These are phyloP conservation scores for Emergomyces africanus DNA, from an alignment of 2,329 filamentous ascomycete genomes.

Conservation along the genomic window DNA sequence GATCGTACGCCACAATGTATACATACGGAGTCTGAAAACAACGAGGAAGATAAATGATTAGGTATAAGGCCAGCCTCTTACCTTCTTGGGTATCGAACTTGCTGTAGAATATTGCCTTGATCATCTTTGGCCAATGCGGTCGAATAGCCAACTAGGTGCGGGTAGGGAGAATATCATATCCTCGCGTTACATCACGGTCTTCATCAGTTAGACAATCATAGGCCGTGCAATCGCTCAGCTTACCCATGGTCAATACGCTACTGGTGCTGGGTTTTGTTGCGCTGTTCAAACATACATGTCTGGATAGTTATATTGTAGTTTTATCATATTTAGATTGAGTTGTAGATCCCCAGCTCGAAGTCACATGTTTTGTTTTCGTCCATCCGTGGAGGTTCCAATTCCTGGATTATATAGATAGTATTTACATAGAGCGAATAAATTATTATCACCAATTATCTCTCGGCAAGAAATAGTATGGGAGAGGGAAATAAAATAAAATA, in stretches of 20 bases:
- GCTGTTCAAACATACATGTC: neutral
- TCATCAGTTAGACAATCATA: neutral
- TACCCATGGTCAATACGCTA: neutral
- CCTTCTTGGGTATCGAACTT: conserved; percentile 50
- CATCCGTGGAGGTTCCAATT: too few species aligned
- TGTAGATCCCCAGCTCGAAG: neutral
- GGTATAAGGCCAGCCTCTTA: conserved; percentile 12
- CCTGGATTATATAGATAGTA: neutral
- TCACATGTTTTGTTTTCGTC: neutral
- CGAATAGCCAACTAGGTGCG: neutral
- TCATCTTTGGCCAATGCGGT: conserved; percentile 32
- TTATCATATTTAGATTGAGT: too few species aligned
- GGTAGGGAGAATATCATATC: neutral
- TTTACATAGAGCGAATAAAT: neutral
- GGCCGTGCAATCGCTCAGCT: neutral
- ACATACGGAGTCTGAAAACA: neutral
- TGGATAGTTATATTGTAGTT: too few species aligned
- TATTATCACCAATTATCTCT: neutral
- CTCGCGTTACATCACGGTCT: neutral
- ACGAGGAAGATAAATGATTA: neutral
- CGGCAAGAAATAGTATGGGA: neutral
- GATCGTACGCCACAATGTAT: neutral
- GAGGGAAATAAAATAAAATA: neutral
- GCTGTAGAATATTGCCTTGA: conserved; percentile 54
- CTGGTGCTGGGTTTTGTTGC: neutral